A percentile compares a stretch with the other conserved stretches of the same genome.
Evolutionary conservation across 768 basidiomycete genomes (phyloP).

Genomic region (Boletellus emodensis): DNA sequence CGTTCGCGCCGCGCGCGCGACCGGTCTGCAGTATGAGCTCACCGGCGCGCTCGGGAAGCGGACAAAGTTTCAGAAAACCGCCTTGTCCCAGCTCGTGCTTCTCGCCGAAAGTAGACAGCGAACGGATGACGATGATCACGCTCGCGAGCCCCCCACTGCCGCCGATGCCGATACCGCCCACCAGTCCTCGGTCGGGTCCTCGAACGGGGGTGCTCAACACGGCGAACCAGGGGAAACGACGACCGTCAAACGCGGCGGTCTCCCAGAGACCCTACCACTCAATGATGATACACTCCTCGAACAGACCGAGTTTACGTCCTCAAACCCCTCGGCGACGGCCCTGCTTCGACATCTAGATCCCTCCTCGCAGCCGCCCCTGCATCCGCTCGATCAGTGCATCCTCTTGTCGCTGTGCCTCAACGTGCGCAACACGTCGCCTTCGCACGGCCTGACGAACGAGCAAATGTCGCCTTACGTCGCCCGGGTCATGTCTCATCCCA

Average conservation of each 20-base stretch:
- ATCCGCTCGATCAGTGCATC: slow-evolving; percentile 92
- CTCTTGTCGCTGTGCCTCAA: slow-evolving; percentile 89
- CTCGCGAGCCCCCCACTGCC: slow-evolving; percentile 4
- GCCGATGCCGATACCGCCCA: neutral
- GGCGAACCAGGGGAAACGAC: neutral
- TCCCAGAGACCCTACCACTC: slow-evolving; percentile 79
- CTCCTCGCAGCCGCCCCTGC: slow-evolving; percentile 75
- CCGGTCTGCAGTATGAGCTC: slow-evolving; percentile 82
- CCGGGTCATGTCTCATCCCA: slow-evolving; percentile 83
- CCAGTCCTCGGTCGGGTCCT: neutral
- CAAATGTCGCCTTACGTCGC: slow-evolving; percentile 92
- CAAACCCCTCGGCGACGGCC: slow-evolving; percentile 46
- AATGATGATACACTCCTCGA: slow-evolving; percentile 98
- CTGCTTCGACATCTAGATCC: slow-evolving; percentile 74
- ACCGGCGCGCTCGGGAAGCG: slow-evolving; percentile 91
- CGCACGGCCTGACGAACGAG: slow-evolving; percentile 84
- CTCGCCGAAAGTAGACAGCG: slow-evolving; percentile 79
- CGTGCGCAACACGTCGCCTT: slow-evolving; percentile 83
- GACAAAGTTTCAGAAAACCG: slow-evolving; percentile 87
- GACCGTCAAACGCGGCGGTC: slow-evolving; percentile 11
- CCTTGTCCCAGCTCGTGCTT: slow-evolving; percentile 86
- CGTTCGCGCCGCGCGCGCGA: slow-evolving; percentile 69
- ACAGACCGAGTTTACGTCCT: slow-evolving; percentile 86
- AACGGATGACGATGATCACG: slow-evolving; percentile 16
- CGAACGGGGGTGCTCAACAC: slow-evolving; percentile 5